Evolutionary conservation across 768 basidiomycete species (phyloP), one percentile per base, ranked within the genome.

Genomic region (Psilocybe sp.): DNA sequence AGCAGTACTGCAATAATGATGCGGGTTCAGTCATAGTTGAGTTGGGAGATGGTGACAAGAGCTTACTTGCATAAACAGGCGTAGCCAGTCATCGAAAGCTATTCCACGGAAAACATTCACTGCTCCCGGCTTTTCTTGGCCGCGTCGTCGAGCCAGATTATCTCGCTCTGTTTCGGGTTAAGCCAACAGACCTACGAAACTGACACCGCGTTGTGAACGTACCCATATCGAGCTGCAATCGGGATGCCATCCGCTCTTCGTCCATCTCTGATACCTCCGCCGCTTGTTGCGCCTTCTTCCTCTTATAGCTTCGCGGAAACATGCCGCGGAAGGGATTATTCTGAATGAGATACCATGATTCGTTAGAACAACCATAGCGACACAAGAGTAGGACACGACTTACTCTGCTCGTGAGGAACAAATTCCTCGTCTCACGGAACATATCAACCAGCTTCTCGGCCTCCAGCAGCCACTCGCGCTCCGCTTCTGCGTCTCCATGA

Each of bases 361-460:
- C 3, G 14, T 41, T 13, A 23, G 9, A 20, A 44, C 38, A 43
- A 20, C 11, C 20, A 16, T 15, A 33, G 47, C 52, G 44, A 7
- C 0, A 33, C 35, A 43, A 38, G 35, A 41, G 18, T 38, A n/a
- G 37, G 48, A 20, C 16, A 68, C 82, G 58, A 49, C 47, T 36
- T 52, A 93, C 93, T 58, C 85, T 70, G 23, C 85, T 85, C 2
- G 86, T 83, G 58, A 87, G 75, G 62, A 96, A 99, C 54, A 98
- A 63, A 53, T 84, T 81, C 53, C 85, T 78, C 1, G 94, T 94
- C 70, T 93, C 87, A 46, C 96, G 74, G 69, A 94, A 98, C 64
- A 81, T 85, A 52, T 97, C 94, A 3, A 97, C 79, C 40, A 99
- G 72, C 57, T 82, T 87, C 62, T 92, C 90, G 0, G 92, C 92